Evolutionary conservation across 306 rosid genomes (phyloP).

Genomic region (Vachellia collinsii): DNA sequence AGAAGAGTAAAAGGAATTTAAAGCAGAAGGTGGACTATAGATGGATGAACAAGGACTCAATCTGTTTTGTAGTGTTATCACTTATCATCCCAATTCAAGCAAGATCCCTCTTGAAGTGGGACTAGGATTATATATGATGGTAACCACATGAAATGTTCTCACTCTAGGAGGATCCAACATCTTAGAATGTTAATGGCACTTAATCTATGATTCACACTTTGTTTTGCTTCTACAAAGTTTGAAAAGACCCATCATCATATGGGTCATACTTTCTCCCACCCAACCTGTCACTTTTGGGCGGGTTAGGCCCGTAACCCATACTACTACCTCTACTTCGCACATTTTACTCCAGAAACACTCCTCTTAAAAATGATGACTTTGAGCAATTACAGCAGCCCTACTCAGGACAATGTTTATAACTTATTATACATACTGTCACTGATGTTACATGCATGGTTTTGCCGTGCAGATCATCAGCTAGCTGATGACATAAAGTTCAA

Average conservation of each 20-base stretch:
- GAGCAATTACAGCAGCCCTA: neutral
- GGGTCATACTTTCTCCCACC: too few species aligned
- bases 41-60: neutral
- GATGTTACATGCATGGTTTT: neutral
- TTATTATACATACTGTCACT: neutral
- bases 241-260: too few species aligned
- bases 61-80: neutral
- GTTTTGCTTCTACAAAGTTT: neutral
- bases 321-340: neutral
- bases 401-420: neutral
- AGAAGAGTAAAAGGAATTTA: slow-evolving; percentile 25
- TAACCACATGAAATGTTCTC: neutral
- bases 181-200: neutral
- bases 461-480: neutral
- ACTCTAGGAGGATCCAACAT: neutral
- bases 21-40: slow-evolving; percentile 19
- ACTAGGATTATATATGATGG: neutral
- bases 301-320: too few species aligned
- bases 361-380: neutral
- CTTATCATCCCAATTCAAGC: neutral
- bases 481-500: slow-evolving; percentile 10
- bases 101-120: neutral
- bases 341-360: neutral
- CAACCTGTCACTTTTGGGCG: too few species aligned
- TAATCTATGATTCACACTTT: neutral